These are phyloP conservation scores for Cinchona pubescens DNA, from an alignment of 257 asterid genomes.

Conservation along the genomic window DNA sequence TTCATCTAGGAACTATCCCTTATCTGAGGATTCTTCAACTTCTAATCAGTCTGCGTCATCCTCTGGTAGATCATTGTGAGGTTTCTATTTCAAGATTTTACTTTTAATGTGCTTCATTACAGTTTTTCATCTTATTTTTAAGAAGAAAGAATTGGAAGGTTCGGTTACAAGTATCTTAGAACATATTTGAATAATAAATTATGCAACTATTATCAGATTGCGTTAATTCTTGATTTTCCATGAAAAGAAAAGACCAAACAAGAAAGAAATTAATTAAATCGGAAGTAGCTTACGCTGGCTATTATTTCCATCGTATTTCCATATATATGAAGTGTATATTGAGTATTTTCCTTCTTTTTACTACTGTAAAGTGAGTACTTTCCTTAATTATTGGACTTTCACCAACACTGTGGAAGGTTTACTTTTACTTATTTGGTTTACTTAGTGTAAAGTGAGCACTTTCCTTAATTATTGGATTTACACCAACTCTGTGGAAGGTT, in stretches of 20 bases:
- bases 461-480: neutral
- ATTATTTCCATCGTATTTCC: neutral
- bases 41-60: constrained; percentile 33
- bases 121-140: too few species aligned
- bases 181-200: neutral
- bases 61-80: constrained; percentile 56
- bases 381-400: neutral
- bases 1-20: constrained; percentile 13
- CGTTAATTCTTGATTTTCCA: neutral
- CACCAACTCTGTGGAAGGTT: neutral
- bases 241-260: neutral
- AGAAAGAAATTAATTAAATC: neutral
- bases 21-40: constrained; percentile 18
- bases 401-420: neutral
- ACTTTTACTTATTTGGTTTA: neutral
- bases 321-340: neutral
- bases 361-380: neutral
- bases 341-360: neutral
- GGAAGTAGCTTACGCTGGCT: neutral
- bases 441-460: neutral
- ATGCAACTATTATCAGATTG: neutral
- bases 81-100: constrained; percentile 24
- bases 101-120: constrained; percentile 6
- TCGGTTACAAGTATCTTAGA: neutral
- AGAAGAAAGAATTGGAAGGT: neutral